Base-by-base conservation (phyloP, 306 rosid genomes). In the Pyrus communis region DNA sequence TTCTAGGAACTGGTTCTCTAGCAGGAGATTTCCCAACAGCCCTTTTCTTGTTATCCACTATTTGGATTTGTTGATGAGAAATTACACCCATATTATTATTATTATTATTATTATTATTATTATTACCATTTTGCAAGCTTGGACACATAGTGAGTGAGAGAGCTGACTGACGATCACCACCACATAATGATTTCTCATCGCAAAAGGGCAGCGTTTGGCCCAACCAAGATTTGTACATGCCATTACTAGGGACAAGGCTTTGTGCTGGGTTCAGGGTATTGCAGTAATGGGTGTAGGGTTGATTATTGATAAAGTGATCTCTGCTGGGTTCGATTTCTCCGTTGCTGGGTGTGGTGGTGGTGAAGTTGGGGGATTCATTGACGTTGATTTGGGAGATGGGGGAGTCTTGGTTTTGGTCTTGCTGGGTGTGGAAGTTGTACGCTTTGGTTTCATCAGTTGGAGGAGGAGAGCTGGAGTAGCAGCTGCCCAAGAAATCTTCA, bases 401-500 rank as follows among this genome's bases (percentile, higher is more conserved):
- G 22, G 58, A 52, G 42, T 38, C 80, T 51, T 78, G 84, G 84
- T 54, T 73, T 42, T 81, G 85, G 67, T 81, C 78, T 35, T 76
- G 86, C 11, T 86, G 77, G 43, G 77, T 69, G 25, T 82, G 89
- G 77, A 82, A 22, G 13, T 83, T 85, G 27, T 82, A 84, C 76
- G 82, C 87, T 80, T 89, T 87, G 28, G 83, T 60, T 82, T 89
- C 72, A 58, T 89, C 72, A 59, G 40, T 64, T 62, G 38, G 67
- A 33, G 84, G 69, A 13, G 87, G 78, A 0, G 98, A 85, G 86
- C 82, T 94, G 14, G 97, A 87, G 89, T 94, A 94, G 54, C 97
- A 87, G 43, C 96, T 80, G 18, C 99, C 99, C 80, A 95, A 81
- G 84, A 95, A 95, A 69, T 95, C 97, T 82, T 95, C 99, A 73